phyloP scores from a whole-genome alignment of 805 yeast genomes.

The Candida suzukii region DNA sequence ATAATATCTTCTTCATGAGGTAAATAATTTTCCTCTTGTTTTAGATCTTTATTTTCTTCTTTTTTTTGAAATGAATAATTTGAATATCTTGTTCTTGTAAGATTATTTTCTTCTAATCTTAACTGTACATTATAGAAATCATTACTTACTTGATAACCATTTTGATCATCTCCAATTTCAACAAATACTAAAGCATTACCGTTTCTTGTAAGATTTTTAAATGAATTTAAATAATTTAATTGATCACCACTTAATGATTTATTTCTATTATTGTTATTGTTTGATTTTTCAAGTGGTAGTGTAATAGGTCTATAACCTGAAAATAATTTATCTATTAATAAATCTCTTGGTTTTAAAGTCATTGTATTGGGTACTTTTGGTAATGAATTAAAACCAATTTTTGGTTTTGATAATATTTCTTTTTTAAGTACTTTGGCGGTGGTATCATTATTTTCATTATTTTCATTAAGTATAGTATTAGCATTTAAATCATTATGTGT shows the following conservation, averaged over 20 bases:
- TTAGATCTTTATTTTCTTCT: not conserved
- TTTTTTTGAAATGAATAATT: conserved; percentile 16
- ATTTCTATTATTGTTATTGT: conserved; percentile 2
- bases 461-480: conserved; percentile 15
- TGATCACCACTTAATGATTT: conserved; percentile 6
- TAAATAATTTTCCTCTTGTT: conserved; percentile 1
- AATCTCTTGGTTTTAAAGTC: conserved; percentile 24
- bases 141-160: not conserved
- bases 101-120: conserved; percentile 10
- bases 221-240: too few species aligned
- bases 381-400: conserved; percentile 27
- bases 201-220: too few species aligned
- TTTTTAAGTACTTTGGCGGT: not conserved
- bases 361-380: conserved; percentile 27
- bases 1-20: conserved; percentile 3
- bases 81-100: conserved; percentile 14
- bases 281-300: conserved; percentile 23
- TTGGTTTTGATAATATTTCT: conserved; percentile 4
- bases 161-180: conserved; percentile 8
- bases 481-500: conserved; percentile 11
- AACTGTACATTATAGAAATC: not conserved
- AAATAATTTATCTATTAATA: conserved; percentile 26
- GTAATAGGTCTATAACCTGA: conserved; percentile 30
- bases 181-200: conserved; percentile 22
- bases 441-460: conserved; percentile 8